A percentile compares a stretch with the other conserved stretches of the same genome.
Conservation (phyloP, 2,329 filamentous ascomycete species). For the Apiospora malaysiana region DNA sequence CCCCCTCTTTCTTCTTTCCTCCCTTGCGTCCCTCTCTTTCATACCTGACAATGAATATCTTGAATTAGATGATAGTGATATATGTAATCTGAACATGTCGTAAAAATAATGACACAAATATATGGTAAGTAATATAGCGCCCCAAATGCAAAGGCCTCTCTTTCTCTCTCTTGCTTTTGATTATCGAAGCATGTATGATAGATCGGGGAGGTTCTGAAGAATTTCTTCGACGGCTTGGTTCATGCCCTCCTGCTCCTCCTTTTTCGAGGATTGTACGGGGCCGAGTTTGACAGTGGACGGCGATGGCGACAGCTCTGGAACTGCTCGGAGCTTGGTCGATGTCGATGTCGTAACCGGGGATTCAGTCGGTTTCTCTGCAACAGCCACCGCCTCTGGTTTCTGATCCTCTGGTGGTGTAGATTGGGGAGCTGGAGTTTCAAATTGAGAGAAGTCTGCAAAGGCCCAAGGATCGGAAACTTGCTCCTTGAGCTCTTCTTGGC, state of each 20-base stretch:
- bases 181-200: constrained; percentile 53
- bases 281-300: constrained; percentile 26
- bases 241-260: constrained; percentile 36
- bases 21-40: not conserved
- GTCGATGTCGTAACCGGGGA: constrained; percentile 13
- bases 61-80: constrained; percentile 4
- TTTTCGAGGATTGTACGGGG: constrained; percentile 25
- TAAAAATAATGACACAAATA: constrained; percentile 2
- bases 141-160: not conserved
- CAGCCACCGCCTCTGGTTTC: not conserved
- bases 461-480: constrained; percentile 30
- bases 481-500: not conserved
- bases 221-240: constrained; percentile 43
- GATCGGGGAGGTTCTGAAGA: constrained; percentile 47
- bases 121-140: not conserved
- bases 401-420: not conserved
- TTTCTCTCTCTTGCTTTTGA: not conserved
- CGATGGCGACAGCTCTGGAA: not conserved
- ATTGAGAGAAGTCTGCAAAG: constrained; percentile 31
- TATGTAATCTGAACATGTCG: not conserved
- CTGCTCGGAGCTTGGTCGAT: not conserved
- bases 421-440: constrained; percentile 27
- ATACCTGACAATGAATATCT: not conserved
- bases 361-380: not conserved
- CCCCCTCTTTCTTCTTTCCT: not conserved